Percentiles rank a stretch among this genome's conserved stretches.
Conservation (phyloP, 495 filamentous ascomycete species). For the Haplographium delicatum region DNA sequence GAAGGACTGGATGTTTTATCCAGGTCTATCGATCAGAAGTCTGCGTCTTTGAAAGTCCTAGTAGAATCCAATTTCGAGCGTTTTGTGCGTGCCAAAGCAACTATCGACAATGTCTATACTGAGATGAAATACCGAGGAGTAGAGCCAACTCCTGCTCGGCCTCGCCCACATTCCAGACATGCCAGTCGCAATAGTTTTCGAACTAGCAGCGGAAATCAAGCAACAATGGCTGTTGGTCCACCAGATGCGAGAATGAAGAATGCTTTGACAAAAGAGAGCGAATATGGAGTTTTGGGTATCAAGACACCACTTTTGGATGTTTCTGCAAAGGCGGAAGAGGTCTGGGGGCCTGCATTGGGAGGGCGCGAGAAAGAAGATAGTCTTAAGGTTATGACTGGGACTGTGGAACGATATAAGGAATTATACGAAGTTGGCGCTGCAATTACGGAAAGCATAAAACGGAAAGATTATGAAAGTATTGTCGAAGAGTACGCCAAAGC, state of each 20-base stretch:
- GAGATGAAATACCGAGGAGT: constrained; percentile 90
- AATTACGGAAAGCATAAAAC: constrained; percentile 80
- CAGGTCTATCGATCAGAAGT: constrained; percentile 92
- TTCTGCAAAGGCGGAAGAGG: constrained; percentile 88
- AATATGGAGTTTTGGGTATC: constrained; percentile 89
- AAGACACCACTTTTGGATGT: constrained; percentile 81
- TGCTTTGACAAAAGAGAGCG: constrained; percentile 84
- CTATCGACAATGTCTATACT: constrained; percentile 95
- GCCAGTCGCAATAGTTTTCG: constrained; percentile 59
- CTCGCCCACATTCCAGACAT: constrained; percentile 49
- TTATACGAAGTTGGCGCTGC: constrained; percentile 72
- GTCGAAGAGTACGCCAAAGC: constrained; percentile 83
- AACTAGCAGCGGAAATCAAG: constrained; percentile 39
- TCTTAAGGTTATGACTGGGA: constrained; percentile 65
- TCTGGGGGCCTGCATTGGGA: constrained; percentile 91
- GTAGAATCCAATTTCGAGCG: constrained; percentile 98
- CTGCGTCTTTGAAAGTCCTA: constrained; percentile 86
- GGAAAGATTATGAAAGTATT: constrained; percentile 80
- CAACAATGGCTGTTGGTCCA: constrained; percentile 26
- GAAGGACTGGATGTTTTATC: constrained; percentile 77
- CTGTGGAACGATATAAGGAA: constrained; percentile 71
- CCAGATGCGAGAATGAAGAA: constrained; percentile 65
- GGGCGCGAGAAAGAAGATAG: constrained; percentile 88
- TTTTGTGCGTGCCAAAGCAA: constrained; percentile 92
- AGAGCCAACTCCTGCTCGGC: constrained; percentile 43